These are phyloP conservation scores for Candida glaebosa DNA, from an alignment of 805 yeast genomes.

Conservation along the genomic window DNA sequence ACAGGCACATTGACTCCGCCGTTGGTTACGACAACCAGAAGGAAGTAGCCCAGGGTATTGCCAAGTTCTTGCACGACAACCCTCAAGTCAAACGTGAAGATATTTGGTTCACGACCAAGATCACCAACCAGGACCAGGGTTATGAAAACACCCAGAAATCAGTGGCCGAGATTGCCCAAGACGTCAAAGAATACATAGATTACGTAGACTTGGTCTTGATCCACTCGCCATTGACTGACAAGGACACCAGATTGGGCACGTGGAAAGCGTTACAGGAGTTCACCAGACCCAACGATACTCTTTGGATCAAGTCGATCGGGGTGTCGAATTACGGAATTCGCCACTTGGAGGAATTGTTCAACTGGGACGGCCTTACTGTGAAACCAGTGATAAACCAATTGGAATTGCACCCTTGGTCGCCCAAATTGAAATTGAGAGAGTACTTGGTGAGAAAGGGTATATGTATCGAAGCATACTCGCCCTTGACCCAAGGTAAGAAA, in stretches of 20 bases:
- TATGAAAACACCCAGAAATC: constrained; percentile 32
- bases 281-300: constrained; percentile 39
- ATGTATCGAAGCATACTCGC: constrained; percentile 73
- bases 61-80: constrained; percentile 46
- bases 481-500: constrained; percentile 64
- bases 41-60: constrained; percentile 59
- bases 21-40: constrained; percentile 61
- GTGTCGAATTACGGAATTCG: constrained; percentile 68
- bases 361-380: constrained; percentile 47
- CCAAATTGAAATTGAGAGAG: constrained; percentile 52
- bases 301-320: constrained; percentile 67
- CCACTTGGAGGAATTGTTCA: constrained; percentile 58
- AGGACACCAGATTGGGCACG: constrained; percentile 51
- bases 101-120: constrained; percentile 38
- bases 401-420: constrained; percentile 55
- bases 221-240: constrained; percentile 50
- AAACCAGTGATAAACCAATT: constrained; percentile 72
- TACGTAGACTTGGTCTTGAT: constrained; percentile 40
- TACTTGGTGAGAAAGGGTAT: constrained; percentile 56
- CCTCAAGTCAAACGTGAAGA: constrained; percentile 29
- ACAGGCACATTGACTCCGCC: constrained; percentile 75
- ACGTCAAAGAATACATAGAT: constrained; percentile 28
- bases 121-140: constrained; percentile 28
- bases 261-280: constrained; percentile 76
- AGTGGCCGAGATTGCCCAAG: constrained; percentile 25